These are phyloP conservation scores for Solanum chiquidenum DNA, from an alignment of 257 asterid species.

Conservation along the genomic window DNA sequence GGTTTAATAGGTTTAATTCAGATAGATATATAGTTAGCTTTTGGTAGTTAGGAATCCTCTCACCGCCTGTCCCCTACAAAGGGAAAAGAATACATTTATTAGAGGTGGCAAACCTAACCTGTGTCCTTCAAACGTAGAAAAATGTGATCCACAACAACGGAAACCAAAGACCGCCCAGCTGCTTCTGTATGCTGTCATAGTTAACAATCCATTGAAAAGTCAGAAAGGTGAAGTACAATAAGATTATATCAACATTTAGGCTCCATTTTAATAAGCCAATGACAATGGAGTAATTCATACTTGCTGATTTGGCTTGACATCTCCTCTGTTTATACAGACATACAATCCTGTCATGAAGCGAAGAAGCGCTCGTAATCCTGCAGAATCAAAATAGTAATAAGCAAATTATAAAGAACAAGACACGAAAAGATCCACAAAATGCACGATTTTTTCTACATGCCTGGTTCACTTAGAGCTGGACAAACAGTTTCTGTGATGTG, in stretches of 20 bases:
- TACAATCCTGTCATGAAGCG: constrained; percentile 89
- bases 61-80: background rate
- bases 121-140: constrained; percentile 89
- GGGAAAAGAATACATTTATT: constrained; percentile 1
- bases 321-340: constrained; percentile 94
- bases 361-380: constrained; percentile 97
- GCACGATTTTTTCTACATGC: constrained; percentile 27
- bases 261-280: background rate
- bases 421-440: constrained; percentile 1
- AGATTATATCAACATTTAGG: background rate
- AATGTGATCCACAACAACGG: constrained; percentile 80
- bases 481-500: constrained; percentile 87
- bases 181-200: constrained; percentile 70
- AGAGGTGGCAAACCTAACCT: constrained; percentile 45
- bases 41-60: background rate
- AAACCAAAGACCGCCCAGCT: constrained; percentile 91
- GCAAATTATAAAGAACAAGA: constrained; percentile 1
- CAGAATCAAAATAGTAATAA: background rate
- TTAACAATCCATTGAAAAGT: background rate
- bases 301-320: constrained; percentile 68
- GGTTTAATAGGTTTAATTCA: background rate
- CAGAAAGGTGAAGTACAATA: background rate
- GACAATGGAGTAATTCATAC: constrained; percentile 25
- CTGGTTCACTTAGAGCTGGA: constrained; percentile 99
- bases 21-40: background rate